Percentiles rank a stretch among this genome's conserved stretches.
Conservation (phyloP, 140 eudicot genomes). For the Bidens hawaiensis region DNA sequence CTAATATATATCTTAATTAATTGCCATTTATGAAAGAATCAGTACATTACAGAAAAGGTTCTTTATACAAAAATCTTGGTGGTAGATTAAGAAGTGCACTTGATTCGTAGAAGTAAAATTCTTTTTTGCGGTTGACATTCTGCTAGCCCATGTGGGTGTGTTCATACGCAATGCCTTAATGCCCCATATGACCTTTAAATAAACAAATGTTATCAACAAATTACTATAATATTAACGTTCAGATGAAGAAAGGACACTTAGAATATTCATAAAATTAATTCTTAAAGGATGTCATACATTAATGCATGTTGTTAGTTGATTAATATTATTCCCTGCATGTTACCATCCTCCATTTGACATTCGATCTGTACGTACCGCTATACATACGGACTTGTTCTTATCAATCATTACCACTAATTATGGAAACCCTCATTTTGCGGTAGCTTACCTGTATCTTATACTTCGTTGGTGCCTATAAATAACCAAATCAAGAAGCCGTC, state of each 20-base stretch:
- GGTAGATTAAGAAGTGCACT: too few relatives aligned
- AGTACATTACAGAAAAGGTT: too few relatives aligned
- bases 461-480: background rate
- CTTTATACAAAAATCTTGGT: too few relatives aligned
- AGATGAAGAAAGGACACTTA: too few relatives aligned
- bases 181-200: background rate
- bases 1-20: too few relatives aligned
- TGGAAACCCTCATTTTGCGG: background rate
- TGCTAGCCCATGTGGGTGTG: background rate
- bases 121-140: constrained; percentile 20
- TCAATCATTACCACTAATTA: constrained; percentile 10
- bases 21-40: too few relatives aligned
- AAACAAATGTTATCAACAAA: background rate
- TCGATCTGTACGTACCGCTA: constrained; percentile 6
- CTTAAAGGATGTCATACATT: background rate
- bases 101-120: background rate
- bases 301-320: background rate
- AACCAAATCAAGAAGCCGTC: background rate
- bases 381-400: constrained; percentile 18
- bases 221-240: background rate
- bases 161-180: background rate
- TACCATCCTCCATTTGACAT: constrained; percentile 15
- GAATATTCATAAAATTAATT: too few relatives aligned
- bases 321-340: too few relatives aligned
- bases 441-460: background rate